Evolutionary conservation across 495 filamentous ascomycete genomes (phyloP).

Genomic region (Hypoxylon perforatum): DNA sequence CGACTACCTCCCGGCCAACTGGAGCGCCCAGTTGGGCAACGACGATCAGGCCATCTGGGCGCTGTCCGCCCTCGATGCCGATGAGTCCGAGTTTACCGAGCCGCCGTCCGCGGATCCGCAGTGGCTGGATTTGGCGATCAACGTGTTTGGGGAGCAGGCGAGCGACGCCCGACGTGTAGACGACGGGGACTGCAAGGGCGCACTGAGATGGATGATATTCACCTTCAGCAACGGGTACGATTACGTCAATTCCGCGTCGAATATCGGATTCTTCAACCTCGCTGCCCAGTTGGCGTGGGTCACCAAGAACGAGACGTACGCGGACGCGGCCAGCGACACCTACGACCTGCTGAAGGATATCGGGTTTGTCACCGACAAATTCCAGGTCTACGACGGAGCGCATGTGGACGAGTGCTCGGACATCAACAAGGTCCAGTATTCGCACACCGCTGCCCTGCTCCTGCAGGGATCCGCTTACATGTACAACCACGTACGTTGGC

Average conservation of each 20-base stretch:
- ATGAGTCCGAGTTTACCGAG: constrained; percentile 72
- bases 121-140: constrained; percentile 76
- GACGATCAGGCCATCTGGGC: constrained; percentile 81
- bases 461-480: constrained; percentile 74
- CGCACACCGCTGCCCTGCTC: constrained; percentile 72
- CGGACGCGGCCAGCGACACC: constrained; percentile 70
- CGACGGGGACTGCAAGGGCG: constrained; percentile 68
- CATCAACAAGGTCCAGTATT: constrained; percentile 68
- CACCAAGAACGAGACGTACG: constrained; percentile 76
- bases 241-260: constrained; percentile 82
- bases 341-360: constrained; percentile 70
- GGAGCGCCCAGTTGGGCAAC: constrained; percentile 75
- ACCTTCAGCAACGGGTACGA: constrained; percentile 76
- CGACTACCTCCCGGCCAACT: constrained; percentile 74
- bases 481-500: constrained; percentile 67
- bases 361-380: constrained; percentile 68
- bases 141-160: constrained; percentile 73
- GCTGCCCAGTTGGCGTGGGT: constrained; percentile 73
- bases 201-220: constrained; percentile 81
- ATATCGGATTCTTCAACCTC: constrained; percentile 77
- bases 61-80: constrained; percentile 73
- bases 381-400: constrained; percentile 73
- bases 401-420: constrained; percentile 65
- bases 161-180: constrained; percentile 69
- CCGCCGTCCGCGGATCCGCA: constrained; percentile 61